Conservation (phyloP, 768 basidiomycete species). For the Russula brevipes region DNA sequence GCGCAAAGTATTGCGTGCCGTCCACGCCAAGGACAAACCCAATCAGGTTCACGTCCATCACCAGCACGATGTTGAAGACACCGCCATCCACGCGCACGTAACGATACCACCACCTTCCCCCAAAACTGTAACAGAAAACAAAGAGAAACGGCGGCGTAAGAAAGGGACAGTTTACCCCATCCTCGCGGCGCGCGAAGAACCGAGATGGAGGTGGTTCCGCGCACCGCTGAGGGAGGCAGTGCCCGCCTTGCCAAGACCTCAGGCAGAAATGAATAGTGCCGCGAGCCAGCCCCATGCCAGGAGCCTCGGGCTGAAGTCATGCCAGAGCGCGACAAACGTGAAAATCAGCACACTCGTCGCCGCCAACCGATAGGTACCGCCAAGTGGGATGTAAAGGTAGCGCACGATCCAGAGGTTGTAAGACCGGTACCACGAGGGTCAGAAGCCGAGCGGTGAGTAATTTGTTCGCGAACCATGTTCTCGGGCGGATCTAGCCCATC, state of each 20-base stretch:
- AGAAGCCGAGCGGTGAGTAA: slow-evolving; percentile 88
- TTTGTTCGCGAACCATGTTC: slow-evolving; percentile 99
- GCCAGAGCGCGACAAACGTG: slow-evolving; percentile 97
- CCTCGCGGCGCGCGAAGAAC: background rate
- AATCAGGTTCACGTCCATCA: slow-evolving; percentile 90
- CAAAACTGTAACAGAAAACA: too few relatives aligned
- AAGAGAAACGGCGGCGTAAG: background rate
- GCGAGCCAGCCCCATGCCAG: slow-evolving; percentile 97
- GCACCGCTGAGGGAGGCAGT: slow-evolving; percentile 61
- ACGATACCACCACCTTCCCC: too few relatives aligned
- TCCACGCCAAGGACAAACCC: slow-evolving; percentile 92
- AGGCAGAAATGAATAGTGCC: slow-evolving; percentile 82
- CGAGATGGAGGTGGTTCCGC: slow-evolving; percentile 23
- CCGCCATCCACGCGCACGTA: too few relatives aligned
- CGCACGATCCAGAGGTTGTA: slow-evolving; percentile 95
- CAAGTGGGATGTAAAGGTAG: slow-evolving; percentile 90
- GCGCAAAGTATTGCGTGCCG: slow-evolving; percentile 62
- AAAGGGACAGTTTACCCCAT: background rate
- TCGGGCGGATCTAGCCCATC: slow-evolving; percentile 93
- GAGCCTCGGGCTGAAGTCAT: slow-evolving; percentile 82
- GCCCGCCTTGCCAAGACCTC: slow-evolving; percentile 62
- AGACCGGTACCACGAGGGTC: slow-evolving; percentile 94
- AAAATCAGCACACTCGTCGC: slow-evolving; percentile 76
- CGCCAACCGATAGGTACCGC: slow-evolving; percentile 55
- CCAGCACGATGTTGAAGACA: slow-evolving; percentile 76